Evolutionary conservation across 1,284 basidiomycete genomes (phyloP).

Genomic region (Macrocybe sp.): DNA sequence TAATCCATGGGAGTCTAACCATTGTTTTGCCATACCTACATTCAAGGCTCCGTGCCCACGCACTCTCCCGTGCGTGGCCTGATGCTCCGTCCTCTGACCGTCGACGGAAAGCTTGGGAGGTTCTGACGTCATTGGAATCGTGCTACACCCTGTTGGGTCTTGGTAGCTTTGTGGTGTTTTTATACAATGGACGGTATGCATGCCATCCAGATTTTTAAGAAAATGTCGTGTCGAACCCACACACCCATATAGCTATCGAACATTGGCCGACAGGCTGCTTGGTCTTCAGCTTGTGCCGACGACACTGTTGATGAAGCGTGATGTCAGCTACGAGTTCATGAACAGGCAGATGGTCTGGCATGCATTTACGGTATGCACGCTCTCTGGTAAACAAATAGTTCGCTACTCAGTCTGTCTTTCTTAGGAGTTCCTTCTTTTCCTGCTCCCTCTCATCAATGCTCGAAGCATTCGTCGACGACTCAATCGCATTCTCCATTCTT

Average conservation of each 20-base stretch:
- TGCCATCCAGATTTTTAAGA: background rate
- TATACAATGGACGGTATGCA: conserved; percentile 81
- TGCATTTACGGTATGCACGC: conserved; percentile 80
- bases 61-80: conserved; percentile 84
- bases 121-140: conserved; percentile 67
- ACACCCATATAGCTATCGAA: conserved; percentile 64
- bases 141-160: conserved; percentile 57
- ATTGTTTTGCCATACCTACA: conserved; percentile 79
- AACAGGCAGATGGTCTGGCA: conserved; percentile 99
- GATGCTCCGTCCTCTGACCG: conserved; percentile 78
- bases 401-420: background rate
- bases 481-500: conserved; percentile 34
- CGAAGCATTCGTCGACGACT: conserved; percentile 59
- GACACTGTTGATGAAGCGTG: conserved; percentile 65
- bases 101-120: conserved; percentile 73
- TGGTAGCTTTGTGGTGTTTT: conserved; percentile 77
- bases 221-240: background rate
- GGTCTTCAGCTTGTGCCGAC: conserved; percentile 76
- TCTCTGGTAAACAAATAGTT: background rate
- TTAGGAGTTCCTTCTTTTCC: conserved; percentile 94
- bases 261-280: conserved; percentile 80
- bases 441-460: conserved; percentile 80
- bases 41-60: conserved; percentile 67
- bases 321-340: conserved; percentile 98
- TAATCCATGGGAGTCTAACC: conserved; percentile 72